phyloP scores from a whole-genome alignment of 2,329 filamentous ascomycete genomes.

The Fusarium nygamai region DNA sequence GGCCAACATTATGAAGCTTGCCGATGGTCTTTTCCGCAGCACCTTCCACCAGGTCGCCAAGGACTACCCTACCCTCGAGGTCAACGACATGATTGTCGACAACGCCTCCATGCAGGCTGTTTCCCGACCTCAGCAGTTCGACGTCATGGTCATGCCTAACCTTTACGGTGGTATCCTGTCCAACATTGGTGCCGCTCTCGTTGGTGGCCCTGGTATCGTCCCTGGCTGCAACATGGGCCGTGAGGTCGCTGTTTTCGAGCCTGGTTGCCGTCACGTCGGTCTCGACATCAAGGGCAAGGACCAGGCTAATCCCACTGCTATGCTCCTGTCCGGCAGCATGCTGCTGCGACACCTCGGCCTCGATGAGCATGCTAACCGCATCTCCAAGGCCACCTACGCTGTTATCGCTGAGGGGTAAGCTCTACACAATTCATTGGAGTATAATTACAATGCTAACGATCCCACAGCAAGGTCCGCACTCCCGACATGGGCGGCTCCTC shows the following conservation, averaged over 20 bases:
- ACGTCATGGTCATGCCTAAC: conserved; percentile 99
- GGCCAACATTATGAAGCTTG: conserved; percentile 99
- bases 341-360: conserved; percentile 96
- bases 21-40: conserved; percentile 97
- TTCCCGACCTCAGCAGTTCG: conserved; percentile 95
- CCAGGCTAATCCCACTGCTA: conserved; percentile 96
- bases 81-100: conserved; percentile 99
- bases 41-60: conserved; percentile 94
- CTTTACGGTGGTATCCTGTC: conserved; percentile 98
- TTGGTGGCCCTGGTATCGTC: conserved; percentile 95
- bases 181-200: conserved; percentile 97
- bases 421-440: background rate
- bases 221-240: conserved; percentile 99
- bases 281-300: conserved; percentile 99
- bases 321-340: conserved; percentile 96
- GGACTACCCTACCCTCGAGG: conserved; percentile 95
- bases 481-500: conserved; percentile 94
- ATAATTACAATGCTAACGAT: conserved; percentile 51
- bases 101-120: conserved; percentile 99
- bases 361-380: conserved; percentile 97
- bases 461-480: conserved; percentile 80
- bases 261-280: conserved; percentile 98
- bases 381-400: conserved; percentile 83
- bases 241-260: conserved; percentile 98
- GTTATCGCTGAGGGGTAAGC: conserved; percentile 90